Percentiles rank a stretch among this genome's conserved stretches.
phyloP scores from a whole-genome alignment of 805 yeast genomes.

The Saturnispora mendoncae region DNA sequence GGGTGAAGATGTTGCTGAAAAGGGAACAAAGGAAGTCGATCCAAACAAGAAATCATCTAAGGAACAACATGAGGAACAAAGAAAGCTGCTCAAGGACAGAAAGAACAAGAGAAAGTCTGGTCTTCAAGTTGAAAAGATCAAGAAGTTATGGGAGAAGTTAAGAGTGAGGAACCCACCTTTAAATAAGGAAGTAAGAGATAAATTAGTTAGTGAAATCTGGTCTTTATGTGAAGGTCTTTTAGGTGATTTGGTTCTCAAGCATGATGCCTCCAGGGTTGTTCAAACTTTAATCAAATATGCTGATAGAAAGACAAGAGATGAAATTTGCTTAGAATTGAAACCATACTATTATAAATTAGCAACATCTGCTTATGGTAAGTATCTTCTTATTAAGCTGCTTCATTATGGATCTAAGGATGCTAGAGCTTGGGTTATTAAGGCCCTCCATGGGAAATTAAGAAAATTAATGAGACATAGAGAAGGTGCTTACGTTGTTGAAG shows the following conservation, averaged over 20 bases:
- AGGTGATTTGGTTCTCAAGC: constrained; percentile 82
- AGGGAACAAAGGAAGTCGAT: constrained; percentile 14
- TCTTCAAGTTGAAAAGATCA: constrained; percentile 71
- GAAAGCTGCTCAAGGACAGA: constrained; percentile 67
- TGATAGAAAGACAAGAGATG: constrained; percentile 66
- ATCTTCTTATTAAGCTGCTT: constrained; percentile 74
- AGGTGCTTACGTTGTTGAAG: constrained; percentile 97
- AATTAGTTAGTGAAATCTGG: constrained; percentile 80
- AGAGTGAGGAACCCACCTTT: constrained; percentile 79
- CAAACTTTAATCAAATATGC: constrained; percentile 89
- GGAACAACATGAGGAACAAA: constrained; percentile 78
- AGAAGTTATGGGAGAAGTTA: constrained; percentile 82
- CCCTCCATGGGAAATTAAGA: constrained; percentile 83
- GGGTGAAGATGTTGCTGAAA: constrained; percentile 24
- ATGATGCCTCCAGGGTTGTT: constrained; percentile 92
- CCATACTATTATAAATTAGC: constrained; percentile 77
- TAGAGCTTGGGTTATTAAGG: constrained; percentile 65
- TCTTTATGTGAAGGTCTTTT: constrained; percentile 66
- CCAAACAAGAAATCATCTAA: constrained; percentile 41
- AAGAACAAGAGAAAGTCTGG: constrained; percentile 87
- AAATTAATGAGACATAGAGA: constrained; percentile 94
- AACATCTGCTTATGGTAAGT: constrained; percentile 89
- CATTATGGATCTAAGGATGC: constrained; percentile 87
- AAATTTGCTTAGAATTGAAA: constrained; percentile 57
- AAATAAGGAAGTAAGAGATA: constrained; percentile 66